phyloP scores from a whole-genome alignment of 116 monocot genomes.

The Iris pallida region DNA sequence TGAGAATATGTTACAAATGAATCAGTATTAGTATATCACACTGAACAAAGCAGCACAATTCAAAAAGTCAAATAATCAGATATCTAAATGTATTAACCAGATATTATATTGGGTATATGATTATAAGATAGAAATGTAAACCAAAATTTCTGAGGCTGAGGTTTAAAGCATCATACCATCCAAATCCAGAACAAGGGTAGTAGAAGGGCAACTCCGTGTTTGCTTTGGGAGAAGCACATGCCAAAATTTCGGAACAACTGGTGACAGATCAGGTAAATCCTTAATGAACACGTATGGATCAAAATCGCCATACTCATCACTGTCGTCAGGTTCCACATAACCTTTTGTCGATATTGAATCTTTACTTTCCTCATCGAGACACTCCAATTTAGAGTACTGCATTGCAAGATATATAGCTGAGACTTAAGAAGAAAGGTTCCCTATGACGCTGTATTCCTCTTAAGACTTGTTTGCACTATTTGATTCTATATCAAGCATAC shows the following conservation, averaged over 20 bases:
- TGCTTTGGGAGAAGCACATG: constrained; percentile 86
- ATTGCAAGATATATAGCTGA: constrained; percentile 89
- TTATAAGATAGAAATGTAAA: too few species aligned
- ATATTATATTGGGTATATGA: too few species aligned
- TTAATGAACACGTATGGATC: constrained; percentile 94
- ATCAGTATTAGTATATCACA: too few species aligned
- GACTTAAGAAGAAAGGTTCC: constrained; percentile 69
- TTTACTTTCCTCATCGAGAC: constrained; percentile 75
- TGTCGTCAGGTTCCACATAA: constrained; percentile 59
- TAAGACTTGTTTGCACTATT: constrained; percentile 19
- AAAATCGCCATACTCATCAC: constrained; percentile 71
- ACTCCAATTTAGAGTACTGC: constrained; percentile 85
- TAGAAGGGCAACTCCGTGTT: constrained; percentile 95
- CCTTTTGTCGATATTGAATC: too few species aligned
- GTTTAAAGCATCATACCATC: too few species aligned
- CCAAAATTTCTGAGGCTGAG: too few species aligned
- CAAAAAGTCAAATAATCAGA: too few species aligned
- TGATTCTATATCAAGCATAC: constrained; percentile 9
- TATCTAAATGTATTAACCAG: too few species aligned
- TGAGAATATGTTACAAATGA: too few species aligned
- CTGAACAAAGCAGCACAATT: too few species aligned
- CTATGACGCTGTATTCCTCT: constrained; percentile 44
- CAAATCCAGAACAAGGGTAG: constrained; percentile 92
- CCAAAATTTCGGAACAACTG: constrained; percentile 85
- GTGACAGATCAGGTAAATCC: constrained; percentile 74